Conservation (phyloP, 768 basidiomycete species). For the Crucibulum laeve region DNA sequence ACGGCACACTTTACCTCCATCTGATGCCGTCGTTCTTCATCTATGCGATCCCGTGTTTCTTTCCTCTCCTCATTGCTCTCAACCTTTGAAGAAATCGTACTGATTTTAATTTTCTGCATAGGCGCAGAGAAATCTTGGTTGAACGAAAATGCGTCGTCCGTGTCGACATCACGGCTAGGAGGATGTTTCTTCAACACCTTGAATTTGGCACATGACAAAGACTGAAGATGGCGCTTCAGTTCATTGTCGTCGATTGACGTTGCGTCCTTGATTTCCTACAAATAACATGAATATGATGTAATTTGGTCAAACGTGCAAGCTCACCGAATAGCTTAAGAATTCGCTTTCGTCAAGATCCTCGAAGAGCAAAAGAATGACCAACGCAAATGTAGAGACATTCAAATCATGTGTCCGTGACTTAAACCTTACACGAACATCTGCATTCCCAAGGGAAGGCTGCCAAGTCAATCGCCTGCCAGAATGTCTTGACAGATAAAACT, state of each 20-base stretch:
- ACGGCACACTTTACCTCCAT: slow-evolving; percentile 64
- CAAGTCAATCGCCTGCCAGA: slow-evolving; percentile 88
- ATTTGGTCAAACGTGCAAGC: slow-evolving; percentile 13
- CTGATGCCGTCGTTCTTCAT: slow-evolving; percentile 87
- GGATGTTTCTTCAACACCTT: slow-evolving; percentile 92
- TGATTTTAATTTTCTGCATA: slow-evolving; percentile 89
- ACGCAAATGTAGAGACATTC: slow-evolving; percentile 86
- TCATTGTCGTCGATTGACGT: slow-evolving; percentile 75
- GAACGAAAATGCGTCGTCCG: slow-evolving; percentile 84
- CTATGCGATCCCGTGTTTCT: slow-evolving; percentile 87
- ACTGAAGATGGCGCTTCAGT: slow-evolving; percentile 89
- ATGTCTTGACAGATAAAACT: slow-evolving; percentile 86
- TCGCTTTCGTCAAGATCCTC: slow-evolving; percentile 67
- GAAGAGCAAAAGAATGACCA: slow-evolving; percentile 86
- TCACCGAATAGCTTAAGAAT: slow-evolving; percentile 71
- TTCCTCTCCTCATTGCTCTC: slow-evolving; percentile 84
- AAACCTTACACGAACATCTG: slow-evolving; percentile 83
- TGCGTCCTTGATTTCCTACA: slow-evolving; percentile 82
- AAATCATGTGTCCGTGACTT: slow-evolving; percentile 79
- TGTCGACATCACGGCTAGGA: slow-evolving; percentile 74
- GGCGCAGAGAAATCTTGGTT: slow-evolving; percentile 77
- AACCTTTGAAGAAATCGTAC: slow-evolving; percentile 82
- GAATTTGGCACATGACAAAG: slow-evolving; percentile 92
- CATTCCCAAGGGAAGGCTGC: slow-evolving; percentile 88
- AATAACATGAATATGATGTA: slow-evolving; percentile 1